Evolutionary conservation across 2,329 filamentous ascomycete genomes (phyloP).

Genomic region (Podosphaera leucotricha): DNA sequence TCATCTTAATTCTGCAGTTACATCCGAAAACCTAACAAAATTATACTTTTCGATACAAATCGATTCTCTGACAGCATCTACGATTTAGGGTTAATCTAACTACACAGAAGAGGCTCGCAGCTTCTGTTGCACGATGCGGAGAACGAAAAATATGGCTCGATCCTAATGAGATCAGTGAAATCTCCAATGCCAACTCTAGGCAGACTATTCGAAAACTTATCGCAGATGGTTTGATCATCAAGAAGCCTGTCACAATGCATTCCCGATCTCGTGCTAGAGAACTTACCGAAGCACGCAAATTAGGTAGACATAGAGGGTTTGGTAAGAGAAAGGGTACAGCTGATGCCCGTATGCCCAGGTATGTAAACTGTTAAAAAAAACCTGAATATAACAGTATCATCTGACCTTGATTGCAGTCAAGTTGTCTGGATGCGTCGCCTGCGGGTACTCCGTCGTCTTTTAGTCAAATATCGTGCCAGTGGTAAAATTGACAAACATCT

Average conservation of each 20-base stretch:
- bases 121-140: constrained; percentile 94
- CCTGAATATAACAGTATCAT: background rate
- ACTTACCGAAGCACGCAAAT: constrained; percentile 79
- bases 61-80: constrained; percentile 9
- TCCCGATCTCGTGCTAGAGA: constrained; percentile 89
- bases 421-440: constrained; percentile 99
- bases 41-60: constrained; percentile 1
- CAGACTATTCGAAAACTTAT: constrained; percentile 99
- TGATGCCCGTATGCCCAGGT: constrained; percentile 97
- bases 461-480: constrained; percentile 98
- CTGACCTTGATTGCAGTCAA: constrained; percentile 37
- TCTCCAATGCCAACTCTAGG: constrained; percentile 99
- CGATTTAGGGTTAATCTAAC: constrained; percentile 83
- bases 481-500: constrained; percentile 99
- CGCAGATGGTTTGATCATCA: constrained; percentile 99
- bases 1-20: too few species aligned
- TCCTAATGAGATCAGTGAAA: constrained; percentile 97
- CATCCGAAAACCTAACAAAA: too few species aligned
- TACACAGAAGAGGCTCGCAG: constrained; percentile 99
- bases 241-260: constrained; percentile 99
- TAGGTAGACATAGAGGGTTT: constrained; percentile 95
- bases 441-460: constrained; percentile 92
- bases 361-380: constrained; percentile 21
- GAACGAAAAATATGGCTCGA: constrained; percentile 99
- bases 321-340: constrained; percentile 99